Base-by-base conservation (phyloP, 2,329 filamentous ascomycete species). In the Arachnomyces sp. region DNA sequence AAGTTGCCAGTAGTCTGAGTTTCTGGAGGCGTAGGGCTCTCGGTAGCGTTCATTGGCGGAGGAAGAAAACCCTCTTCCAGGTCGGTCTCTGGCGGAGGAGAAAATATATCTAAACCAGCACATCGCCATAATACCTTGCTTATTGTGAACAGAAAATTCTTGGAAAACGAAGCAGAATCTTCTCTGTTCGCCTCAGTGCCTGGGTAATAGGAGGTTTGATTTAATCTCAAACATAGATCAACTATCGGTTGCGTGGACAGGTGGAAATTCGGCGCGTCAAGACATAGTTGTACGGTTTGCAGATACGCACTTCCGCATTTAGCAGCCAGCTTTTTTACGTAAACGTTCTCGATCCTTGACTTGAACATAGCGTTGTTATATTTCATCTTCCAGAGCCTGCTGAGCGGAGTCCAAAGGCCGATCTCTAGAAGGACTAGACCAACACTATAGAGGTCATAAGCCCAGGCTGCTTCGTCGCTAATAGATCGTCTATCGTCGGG, bases 291-390 rank as follows among this genome's bases (percentile, higher is more conserved):
- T 8, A 82, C 78, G 3, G 74, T 72, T 46, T 76, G 72, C 64
- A 80, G 74, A 52, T 80, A 82, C 2, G 74, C 69, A 29, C 68
- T 76, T n/a, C 78, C 78, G 52, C 77, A 81, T 55, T 78, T 81
- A 0, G 74, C 71, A 2, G 72, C 75, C 25, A 82, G 60, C 46
- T 77, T 78, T 28, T 76, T 72, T 32, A 78, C 71, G 52, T 78
- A 82, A 1, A 80, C 69, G 48, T 74, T 75, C 54, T 80, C 75
- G n/a, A 82, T 67, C 29, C 77, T 67, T 36, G 75, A 66, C 54
- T 80, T 80, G 63, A 82, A 82, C 59, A 78, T 76, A 13, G 67
- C 62, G 14, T 76, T 68, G 16, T 72, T 73, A 54, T 82, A 82
- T 53, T 80, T 81, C 45, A 72, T 64, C 52, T 82, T 82, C 74